These are phyloP conservation scores for Hirsutella minnesotensis DNA, from an alignment of 2,329 filamentous ascomycete genomes.

Conservation along the genomic window DNA sequence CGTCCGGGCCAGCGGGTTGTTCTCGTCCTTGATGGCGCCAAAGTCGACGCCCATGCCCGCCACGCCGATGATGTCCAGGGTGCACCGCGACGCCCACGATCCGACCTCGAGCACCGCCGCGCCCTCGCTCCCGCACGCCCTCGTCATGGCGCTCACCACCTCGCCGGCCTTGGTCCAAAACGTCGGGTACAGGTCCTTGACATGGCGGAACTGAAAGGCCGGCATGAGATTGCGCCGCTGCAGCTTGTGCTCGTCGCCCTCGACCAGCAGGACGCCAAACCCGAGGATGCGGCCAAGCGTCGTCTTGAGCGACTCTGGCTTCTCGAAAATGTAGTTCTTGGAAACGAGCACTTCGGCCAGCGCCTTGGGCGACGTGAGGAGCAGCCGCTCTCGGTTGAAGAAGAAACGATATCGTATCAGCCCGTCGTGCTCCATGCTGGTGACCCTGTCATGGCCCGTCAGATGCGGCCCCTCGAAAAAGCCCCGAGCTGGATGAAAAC, in stretches of 20 bases:
- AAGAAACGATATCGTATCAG: conserved; percentile 54
- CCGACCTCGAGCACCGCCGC: conserved; percentile 41
- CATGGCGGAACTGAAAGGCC: conserved; percentile 73
- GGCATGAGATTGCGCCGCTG: conserved; percentile 72
- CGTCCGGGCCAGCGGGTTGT: conserved; percentile 44
- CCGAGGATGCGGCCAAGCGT: conserved; percentile 55
- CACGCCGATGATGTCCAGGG: conserved; percentile 64
- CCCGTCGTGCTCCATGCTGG: conserved; percentile 53
- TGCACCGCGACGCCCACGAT: conserved; percentile 53
- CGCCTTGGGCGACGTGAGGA: conserved; percentile 50
- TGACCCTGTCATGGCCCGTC: conserved; percentile 32
- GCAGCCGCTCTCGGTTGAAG: conserved; percentile 51
- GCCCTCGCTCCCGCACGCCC: conserved; percentile 12
- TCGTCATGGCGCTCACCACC: conserved; percentile 49
- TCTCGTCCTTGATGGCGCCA: conserved; percentile 47
- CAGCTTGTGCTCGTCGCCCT: conserved; percentile 81
- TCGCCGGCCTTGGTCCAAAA: conserved; percentile 74
- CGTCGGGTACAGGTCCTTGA: conserved; percentile 72
- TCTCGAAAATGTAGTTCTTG: conserved; percentile 58
- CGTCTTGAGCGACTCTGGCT: conserved; percentile 41
- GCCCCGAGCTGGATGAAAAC: not conserved
- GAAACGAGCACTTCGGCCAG: conserved; percentile 59
- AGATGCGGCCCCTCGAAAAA: too few relatives aligned
- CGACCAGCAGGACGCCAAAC: conserved; percentile 63
- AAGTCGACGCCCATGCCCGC: conserved; percentile 65